Percentiles rank a stretch among this genome's conserved stretches.
Evolutionary conservation across 2,329 filamentous ascomycete species (phyloP).

Genomic region (Fusarium nurragi): DNA sequence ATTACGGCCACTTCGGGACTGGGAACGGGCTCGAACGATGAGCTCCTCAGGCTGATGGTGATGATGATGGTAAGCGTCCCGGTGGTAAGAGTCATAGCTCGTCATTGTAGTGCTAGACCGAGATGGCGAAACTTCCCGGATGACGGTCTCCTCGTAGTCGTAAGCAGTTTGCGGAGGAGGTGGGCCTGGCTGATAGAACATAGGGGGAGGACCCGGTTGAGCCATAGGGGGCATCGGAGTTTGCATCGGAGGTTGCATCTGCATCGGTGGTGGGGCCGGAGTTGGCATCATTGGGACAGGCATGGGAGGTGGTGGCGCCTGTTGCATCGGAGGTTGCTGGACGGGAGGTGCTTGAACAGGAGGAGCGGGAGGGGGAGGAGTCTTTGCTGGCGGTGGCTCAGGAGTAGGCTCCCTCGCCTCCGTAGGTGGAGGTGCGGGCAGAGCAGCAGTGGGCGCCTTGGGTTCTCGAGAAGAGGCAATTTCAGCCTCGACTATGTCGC

Average conservation of each 20-base stretch:
- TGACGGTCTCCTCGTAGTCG: conserved; percentile 58
- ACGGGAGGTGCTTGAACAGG: conserved; percentile 42
- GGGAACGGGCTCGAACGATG: conserved; percentile 55
- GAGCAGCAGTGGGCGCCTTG: conserved; percentile 40
- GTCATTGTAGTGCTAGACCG: conserved; percentile 52
- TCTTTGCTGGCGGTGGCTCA: conserved; percentile 48
- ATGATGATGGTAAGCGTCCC: conserved; percentile 45
- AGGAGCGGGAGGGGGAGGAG: conserved; percentile 35
- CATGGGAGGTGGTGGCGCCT: conserved; percentile 41
- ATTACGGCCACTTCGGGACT: conserved; percentile 65
- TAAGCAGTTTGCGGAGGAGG: conserved; percentile 47
- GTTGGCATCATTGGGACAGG: conserved; percentile 5
- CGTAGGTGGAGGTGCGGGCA: conserved; percentile 46
- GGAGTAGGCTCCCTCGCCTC: conserved; percentile 47
- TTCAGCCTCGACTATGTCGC: conserved; percentile 23
- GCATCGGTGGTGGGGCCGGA: conserved; percentile 1
- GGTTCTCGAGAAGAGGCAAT: conserved; percentile 24
- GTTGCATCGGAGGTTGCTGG: conserved; percentile 42
- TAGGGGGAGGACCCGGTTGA: conserved; percentile 35
- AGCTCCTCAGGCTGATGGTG: conserved; percentile 48
- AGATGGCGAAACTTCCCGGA: conserved; percentile 61
- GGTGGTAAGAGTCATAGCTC: conserved; percentile 46
- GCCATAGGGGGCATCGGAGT: conserved; percentile 21
- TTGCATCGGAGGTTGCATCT: not conserved
- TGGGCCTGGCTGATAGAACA: conserved; percentile 47